Evolutionary conservation across 306 rosid species (phyloP).

Genomic region (Canavalia gladiata): DNA sequence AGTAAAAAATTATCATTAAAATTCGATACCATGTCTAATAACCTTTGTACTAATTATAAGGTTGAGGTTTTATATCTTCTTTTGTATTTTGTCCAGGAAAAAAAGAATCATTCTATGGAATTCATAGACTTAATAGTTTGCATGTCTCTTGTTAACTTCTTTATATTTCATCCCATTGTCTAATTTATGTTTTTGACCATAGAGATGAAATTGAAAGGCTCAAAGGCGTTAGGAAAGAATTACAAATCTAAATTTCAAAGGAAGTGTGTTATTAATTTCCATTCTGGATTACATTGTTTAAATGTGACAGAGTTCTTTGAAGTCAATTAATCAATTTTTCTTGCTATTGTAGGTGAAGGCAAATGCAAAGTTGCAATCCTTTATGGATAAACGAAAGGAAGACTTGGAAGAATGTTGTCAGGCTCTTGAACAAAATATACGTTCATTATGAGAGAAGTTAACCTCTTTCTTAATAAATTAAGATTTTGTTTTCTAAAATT

Average conservation of each 20-base stretch:
- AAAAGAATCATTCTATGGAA: constrained; percentile 95
- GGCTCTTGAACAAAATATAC: constrained; percentile 88
- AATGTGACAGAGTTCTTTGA: constrained; percentile 39
- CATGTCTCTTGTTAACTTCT: constrained; percentile 40
- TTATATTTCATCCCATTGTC: constrained; percentile 40
- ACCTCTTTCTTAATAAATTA: constrained; percentile 33
- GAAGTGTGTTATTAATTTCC: constrained; percentile 65
- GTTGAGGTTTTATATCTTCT: constrained; percentile 7
- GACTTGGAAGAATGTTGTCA: constrained; percentile 71
- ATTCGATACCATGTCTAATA: constrained; percentile 62
- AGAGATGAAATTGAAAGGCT: constrained; percentile 79
- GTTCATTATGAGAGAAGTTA: constrained; percentile 43
- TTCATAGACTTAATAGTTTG: constrained; percentile 43
- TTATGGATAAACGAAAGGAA: constrained; percentile 65
- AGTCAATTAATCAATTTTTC: constrained; percentile 37
- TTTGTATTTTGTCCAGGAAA: constrained; percentile 68
- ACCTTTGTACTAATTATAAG: constrained; percentile 34
- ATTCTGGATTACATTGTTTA: constrained; percentile 33
- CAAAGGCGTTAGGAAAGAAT: constrained; percentile 66
- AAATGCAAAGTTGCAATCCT: constrained; percentile 65
- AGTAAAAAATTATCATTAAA: constrained; percentile 54
- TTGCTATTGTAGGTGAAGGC: constrained; percentile 63
- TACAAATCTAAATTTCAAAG: constrained; percentile 65
- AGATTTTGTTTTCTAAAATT: constrained; percentile 32
- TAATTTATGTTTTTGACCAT: constrained; percentile 49